These are phyloP conservation scores for Acacia confusa DNA, from an alignment of 306 rosid species.

Conservation along the genomic window DNA sequence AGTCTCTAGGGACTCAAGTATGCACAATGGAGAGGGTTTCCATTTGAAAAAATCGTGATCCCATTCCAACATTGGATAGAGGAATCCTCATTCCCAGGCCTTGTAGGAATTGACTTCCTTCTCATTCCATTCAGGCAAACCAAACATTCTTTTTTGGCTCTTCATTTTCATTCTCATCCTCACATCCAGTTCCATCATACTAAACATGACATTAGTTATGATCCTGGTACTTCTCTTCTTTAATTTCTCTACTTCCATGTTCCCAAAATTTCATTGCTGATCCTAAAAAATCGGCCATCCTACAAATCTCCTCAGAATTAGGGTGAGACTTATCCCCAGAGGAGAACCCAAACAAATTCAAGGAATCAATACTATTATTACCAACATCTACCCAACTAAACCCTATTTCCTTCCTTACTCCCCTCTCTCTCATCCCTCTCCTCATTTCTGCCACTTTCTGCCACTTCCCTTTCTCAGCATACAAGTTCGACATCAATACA, in stretches of 20 bases:
- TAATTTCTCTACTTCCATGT: slow-evolving; percentile 31
- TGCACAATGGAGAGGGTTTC: not conserved
- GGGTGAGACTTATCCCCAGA: slow-evolving; percentile 76
- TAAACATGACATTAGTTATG: not conserved
- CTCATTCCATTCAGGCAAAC: not conserved
- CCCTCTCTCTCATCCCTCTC: slow-evolving; percentile 68
- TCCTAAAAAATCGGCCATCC: slow-evolving; percentile 66
- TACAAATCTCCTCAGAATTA: slow-evolving; percentile 54
- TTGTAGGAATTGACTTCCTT: not conserved
- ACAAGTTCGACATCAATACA: slow-evolving; percentile 71
- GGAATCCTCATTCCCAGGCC: not conserved
- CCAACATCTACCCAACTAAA: slow-evolving; percentile 80
- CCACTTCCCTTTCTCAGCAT: slow-evolving; percentile 84
- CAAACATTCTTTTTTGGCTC: not conserved
- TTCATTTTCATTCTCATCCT: not conserved
- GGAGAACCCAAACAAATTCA: slow-evolving; percentile 72
- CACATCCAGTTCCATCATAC: not conserved
- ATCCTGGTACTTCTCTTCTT: slow-evolving; percentile 22
- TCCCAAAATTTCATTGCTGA: slow-evolving; percentile 56
- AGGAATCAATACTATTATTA: slow-evolving; percentile 43
- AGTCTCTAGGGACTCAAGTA: not conserved
- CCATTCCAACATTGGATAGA: not conserved
- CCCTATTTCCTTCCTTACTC: slow-evolving; percentile 78
- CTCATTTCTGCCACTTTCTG: slow-evolving; percentile 75
- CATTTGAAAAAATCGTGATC: not conserved